Percentiles rank a stretch among this genome's conserved stretches.
These are phyloP conservation scores for Pyrus communis DNA, from an alignment of 306 rosid species.

Conservation along the genomic window DNA sequence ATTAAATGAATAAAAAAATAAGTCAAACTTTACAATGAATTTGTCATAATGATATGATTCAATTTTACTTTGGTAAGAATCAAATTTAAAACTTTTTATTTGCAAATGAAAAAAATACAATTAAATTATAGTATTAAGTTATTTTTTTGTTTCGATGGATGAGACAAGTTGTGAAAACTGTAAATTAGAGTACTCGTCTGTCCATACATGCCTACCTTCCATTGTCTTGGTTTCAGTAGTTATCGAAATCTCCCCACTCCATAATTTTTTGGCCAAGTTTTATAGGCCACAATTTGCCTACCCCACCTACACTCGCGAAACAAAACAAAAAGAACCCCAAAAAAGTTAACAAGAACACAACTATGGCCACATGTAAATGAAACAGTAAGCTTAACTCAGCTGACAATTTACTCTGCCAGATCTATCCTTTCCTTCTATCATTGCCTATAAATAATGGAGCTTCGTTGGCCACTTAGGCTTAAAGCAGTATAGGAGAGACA, in stretches of 20 bases:
- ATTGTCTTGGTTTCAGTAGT: neutral
- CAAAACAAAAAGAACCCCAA: neutral
- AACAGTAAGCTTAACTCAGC: neutral
- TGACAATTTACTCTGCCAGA: neutral
- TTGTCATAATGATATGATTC: no score
- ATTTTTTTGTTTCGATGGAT: accelerated
- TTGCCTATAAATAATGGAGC: slow-evolving; percentile 38
- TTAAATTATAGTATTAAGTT: no score
- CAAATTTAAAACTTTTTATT: no score
- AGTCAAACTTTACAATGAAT: accelerated
- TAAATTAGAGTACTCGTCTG: neutral
- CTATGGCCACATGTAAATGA: neutral
- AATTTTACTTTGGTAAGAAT: accelerated
- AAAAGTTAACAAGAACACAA: neutral
- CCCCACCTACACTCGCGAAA: neutral
- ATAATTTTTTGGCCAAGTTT: neutral
- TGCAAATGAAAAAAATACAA: accelerated
- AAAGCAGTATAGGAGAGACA: neutral
- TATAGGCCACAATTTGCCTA: neutral
- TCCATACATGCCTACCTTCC: neutral
- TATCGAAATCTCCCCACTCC: neutral
- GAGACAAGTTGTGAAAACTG: neutral
- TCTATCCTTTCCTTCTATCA: neutral
- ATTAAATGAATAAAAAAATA: accelerated
- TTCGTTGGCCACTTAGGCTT: neutral